phyloP scores from a whole-genome alignment of 2,329 filamentous ascomycete species.

The Cladosporium austrohemisphaericum region DNA sequence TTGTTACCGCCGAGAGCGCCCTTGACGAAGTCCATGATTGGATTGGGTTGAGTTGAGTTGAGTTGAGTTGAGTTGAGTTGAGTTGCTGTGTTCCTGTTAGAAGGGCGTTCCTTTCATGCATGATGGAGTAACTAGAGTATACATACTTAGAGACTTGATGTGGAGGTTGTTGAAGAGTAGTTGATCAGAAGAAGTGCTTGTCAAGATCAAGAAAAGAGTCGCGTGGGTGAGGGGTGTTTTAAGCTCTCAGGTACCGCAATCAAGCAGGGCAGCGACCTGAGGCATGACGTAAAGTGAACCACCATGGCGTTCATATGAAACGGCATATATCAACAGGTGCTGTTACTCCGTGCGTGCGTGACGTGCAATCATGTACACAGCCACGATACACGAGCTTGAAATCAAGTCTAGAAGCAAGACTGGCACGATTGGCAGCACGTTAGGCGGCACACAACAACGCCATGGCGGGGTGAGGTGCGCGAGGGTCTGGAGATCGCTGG shows the following conservation, averaged over 20 bases:
- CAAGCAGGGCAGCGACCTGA: constrained; percentile 4
- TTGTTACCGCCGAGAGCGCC: constrained; percentile 41
- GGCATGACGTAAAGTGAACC: constrained; percentile 3
- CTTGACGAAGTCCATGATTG: constrained; percentile 48
- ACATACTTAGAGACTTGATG: not conserved
- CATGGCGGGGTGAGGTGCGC: constrained; percentile 6
- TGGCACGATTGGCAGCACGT: too few relatives aligned
- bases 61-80: constrained; percentile 3
- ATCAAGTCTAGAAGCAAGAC: not conserved
- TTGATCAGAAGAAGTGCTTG: not conserved
- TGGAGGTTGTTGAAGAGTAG: not conserved
- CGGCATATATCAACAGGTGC: constrained; percentile 1
- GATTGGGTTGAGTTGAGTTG: constrained; percentile 1
- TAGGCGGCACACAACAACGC: too few relatives aligned
- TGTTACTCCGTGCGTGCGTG: not conserved
- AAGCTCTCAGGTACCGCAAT: constrained; percentile 8
- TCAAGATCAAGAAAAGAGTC: constrained; percentile 5
- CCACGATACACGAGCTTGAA: not conserved
- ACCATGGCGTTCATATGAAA: not conserved
- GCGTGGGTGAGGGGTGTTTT: constrained; percentile 1
- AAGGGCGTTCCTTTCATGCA: not conserved
- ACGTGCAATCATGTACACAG: constrained; percentile 4
- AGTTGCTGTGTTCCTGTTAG: not conserved
- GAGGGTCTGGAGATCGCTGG: not conserved
- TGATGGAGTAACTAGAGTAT: not conserved